Base-by-base conservation (phyloP, 176 grass and related monocot genomes). In the Bonia amplexicaulis region DNA sequence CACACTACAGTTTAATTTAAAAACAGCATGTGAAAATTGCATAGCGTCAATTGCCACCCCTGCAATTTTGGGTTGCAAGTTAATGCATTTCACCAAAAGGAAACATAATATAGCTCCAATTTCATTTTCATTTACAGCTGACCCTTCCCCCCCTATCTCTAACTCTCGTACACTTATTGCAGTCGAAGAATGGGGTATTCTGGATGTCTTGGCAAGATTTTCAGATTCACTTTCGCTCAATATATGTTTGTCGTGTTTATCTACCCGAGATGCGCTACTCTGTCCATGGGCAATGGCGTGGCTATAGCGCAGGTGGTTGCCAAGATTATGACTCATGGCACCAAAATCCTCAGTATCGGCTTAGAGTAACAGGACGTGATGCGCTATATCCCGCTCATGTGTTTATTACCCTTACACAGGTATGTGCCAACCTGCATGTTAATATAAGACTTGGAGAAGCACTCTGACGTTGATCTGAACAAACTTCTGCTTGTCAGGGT, bases 171-270 rank as follows among this genome's bases (percentile, higher is more conserved):
- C 41, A 35, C 20, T 71, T 78, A 26, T 73, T 78, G 83, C 84
- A 99, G 93, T 93, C 96, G 3, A 94, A 99, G 88, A 91, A 99
- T 87, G 96, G 96, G 61, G 91, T 99, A 80, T 99, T 99, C 85
- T 99, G 96, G 96, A 99, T 99, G 96, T 99, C 93, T 74, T 99
- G 96, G 96, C 96, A 99, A 96, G 96, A 99, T 72, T 99, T 99
- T 80, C 96, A 99, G 81, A 99, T 99, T 59, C 96, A 99, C 73
- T 99, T 99, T 75, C 88, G 96, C 37, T 99, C 96, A 66, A 99
- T 99, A 92, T 99, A 96, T 88, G 86, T 96, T 66, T 99, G 96
- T 14, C 96, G 96, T 80, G 93, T 99, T 77, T 99, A 99, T 82
- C 96, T 91, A 66, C 81, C 91, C 14, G 96, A 99, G 71, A 99